Evolutionary conservation across 2,329 filamentous ascomycete genomes (phyloP).

Genomic region (Aspergillus pseudoviridinutans): DNA sequence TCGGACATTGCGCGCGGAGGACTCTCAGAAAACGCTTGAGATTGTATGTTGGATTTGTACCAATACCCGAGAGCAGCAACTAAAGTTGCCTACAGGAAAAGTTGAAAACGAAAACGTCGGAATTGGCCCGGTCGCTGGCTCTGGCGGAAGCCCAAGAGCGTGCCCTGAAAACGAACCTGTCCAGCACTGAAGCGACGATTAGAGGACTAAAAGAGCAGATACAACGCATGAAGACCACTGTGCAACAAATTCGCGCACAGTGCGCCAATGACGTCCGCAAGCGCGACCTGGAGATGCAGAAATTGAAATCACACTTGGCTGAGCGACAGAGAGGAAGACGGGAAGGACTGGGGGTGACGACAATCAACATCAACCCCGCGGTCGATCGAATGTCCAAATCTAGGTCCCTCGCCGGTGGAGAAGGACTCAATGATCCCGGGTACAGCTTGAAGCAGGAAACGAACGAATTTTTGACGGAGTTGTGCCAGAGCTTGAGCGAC

Average conservation of each 20-base stretch:
- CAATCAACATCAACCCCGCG: conserved; percentile 43
- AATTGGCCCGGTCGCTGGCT: conserved; percentile 54
- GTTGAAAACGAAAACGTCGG: conserved; percentile 52
- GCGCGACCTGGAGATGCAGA: conserved; percentile 82
- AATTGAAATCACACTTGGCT: conserved; percentile 78
- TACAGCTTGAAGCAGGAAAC: conserved; percentile 81
- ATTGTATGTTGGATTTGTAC: conserved; percentile 46
- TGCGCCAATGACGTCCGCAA: conserved; percentile 90
- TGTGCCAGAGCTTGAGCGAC: conserved; percentile 79
- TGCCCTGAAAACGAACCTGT: conserved; percentile 64
- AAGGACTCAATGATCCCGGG: conserved; percentile 50
- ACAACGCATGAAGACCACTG: conserved; percentile 69
- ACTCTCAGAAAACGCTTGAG: conserved; percentile 68
- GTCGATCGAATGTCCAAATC: conserved; percentile 31
- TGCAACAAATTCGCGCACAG: conserved; percentile 77
- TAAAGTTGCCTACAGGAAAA: conserved; percentile 41
- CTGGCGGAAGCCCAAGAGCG: conserved; percentile 67
- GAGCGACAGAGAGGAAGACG: conserved; percentile 60
- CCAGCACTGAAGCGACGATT: conserved; percentile 68
- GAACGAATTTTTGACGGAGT: conserved; percentile 80
- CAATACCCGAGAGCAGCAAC: neutral
- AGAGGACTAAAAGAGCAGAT: conserved; percentile 82
- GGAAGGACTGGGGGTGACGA: conserved; percentile 51
- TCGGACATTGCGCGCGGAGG: conserved; percentile 69
- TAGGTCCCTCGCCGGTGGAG: conserved; percentile 27